These are phyloP conservation scores for Aspergillus sp. DNA, from an alignment of 2,329 filamentous ascomycete genomes.

Conservation along the genomic window DNA sequence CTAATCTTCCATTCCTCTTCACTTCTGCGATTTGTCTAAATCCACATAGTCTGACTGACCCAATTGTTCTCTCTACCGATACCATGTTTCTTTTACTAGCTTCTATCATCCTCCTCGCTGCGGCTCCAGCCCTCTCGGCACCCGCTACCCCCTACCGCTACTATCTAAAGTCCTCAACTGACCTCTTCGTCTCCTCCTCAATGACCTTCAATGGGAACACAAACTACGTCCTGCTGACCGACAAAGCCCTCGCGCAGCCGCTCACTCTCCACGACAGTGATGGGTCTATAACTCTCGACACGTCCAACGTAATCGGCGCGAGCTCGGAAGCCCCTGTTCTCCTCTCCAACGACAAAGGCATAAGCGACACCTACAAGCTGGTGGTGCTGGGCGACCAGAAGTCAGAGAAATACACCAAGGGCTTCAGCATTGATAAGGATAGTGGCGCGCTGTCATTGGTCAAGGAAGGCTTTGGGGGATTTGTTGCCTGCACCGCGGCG, in stretches of 20 bases:
- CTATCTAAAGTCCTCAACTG: background rate
- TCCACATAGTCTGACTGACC: no score
- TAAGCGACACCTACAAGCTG: background rate
- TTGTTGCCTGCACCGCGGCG: constrained; percentile 8
- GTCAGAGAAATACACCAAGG: background rate
- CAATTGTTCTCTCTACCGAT: no score
- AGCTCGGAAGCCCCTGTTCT: constrained; percentile 4
- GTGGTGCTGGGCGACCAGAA: constrained; percentile 3
- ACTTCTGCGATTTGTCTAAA: no score
- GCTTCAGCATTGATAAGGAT: background rate
- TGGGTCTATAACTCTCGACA: constrained; percentile 8
- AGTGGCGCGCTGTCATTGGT: background rate
- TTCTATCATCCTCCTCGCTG: background rate
- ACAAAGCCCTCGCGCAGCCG: background rate
- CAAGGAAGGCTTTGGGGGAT: background rate
- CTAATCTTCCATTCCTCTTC: no score
- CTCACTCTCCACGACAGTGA: constrained; percentile 1
- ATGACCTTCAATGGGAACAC: constrained; percentile 9
- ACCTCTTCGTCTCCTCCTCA: constrained; percentile 5
- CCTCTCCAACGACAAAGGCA: background rate
- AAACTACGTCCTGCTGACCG: constrained; percentile 11
- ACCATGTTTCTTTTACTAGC: background rate
- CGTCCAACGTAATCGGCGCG: constrained; percentile 7
- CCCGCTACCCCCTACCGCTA: background rate
- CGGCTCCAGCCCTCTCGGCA: background rate